A percentile compares a stretch with the other conserved stretches of the same genome.
Evolutionary conservation across 2,329 filamentous ascomycete genomes (phyloP).

Genomic region (Monosporascus sp.): DNA sequence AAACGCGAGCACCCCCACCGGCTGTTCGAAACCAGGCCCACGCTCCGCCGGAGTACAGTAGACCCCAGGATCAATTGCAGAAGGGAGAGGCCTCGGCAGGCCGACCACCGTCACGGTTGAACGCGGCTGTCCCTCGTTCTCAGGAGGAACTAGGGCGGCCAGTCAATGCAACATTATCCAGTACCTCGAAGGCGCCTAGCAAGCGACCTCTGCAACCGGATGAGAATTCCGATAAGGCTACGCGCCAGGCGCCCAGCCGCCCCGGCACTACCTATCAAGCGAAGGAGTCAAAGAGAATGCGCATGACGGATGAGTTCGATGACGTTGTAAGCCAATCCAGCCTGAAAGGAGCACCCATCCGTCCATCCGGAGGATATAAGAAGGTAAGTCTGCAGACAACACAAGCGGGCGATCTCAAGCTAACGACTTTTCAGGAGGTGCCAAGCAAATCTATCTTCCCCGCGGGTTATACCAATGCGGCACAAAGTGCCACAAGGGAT

Average conservation of each 20-base stretch:
- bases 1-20: constrained; percentile 57
- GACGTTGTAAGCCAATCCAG: constrained; percentile 56
- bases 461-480: constrained; percentile 55
- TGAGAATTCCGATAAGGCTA: constrained; percentile 48
- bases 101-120: constrained; percentile 53
- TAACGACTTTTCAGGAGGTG: constrained; percentile 47
- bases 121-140: constrained; percentile 43
- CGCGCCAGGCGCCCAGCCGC: constrained; percentile 41
- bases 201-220: constrained; percentile 72
- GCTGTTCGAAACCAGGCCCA: constrained; percentile 50
- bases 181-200: constrained; percentile 63
- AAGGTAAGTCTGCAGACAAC: constrained; percentile 49
- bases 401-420: constrained; percentile 9
- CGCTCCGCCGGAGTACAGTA: constrained; percentile 42
- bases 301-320: constrained; percentile 68
- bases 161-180: constrained; percentile 53
- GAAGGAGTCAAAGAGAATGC: constrained; percentile 72
- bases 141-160: constrained; percentile 57
- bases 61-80: constrained; percentile 8
- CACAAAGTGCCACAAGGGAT: constrained; percentile 47
- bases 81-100: constrained; percentile 25
- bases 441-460: constrained; percentile 55
- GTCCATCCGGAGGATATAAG: constrained; percentile 65
- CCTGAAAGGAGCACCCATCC: constrained; percentile 78
- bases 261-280: constrained; percentile 58